Conservation (phyloP, 73 alveolate species). For the Breviolum minutum region DNA sequence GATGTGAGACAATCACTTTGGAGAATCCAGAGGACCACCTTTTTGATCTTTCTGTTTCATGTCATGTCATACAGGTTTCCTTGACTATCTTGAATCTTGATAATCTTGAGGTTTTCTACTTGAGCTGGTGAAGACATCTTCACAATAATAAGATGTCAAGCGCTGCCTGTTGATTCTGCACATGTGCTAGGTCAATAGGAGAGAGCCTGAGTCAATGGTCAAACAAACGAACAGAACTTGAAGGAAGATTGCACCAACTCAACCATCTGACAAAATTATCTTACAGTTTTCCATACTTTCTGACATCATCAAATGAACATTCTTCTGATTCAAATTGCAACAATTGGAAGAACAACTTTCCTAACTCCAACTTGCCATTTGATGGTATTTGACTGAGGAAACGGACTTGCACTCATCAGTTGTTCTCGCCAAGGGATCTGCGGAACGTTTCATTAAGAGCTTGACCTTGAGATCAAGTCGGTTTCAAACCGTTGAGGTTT, state of each 20-base stretch:
- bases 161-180: conserved; percentile 67
- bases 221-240: neutral
- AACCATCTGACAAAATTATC: no score
- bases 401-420: conserved; percentile 6
- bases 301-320: neutral
- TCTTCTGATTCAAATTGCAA: neutral
- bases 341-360: neutral
- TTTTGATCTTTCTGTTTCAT: no score
- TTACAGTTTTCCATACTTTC: neutral
- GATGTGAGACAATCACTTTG: no score
- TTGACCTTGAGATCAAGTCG: neutral
- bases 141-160: no score
- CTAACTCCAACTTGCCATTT: no score
- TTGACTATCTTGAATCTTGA: no score
- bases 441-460: conserved; percentile 39
- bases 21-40: no score
- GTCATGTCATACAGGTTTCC: no score
- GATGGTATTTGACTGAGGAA: no score
- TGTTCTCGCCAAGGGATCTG: conserved; percentile 88
- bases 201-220: conserved; percentile 13
- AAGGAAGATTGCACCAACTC: no score
- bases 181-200: conserved; percentile 54
- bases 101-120: no score
- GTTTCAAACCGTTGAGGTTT: neutral
- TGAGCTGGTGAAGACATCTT: no score